Conservation (phyloP, 345 rosid genomes). For the Pugionium cornutum region DNA sequence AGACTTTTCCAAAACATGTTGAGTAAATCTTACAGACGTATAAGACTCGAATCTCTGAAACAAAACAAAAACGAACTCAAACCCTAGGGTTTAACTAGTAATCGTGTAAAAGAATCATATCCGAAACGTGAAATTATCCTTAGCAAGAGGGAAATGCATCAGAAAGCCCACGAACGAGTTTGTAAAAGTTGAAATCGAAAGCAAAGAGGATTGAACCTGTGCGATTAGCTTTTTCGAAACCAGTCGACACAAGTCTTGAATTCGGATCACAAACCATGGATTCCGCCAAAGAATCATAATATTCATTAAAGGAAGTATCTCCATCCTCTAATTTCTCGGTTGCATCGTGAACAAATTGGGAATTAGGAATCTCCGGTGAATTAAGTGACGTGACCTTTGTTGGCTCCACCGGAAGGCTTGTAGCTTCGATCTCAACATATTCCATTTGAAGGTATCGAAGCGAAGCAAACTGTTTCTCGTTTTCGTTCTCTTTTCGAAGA, state of each 20-base stretch:
- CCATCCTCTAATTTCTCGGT: constrained; percentile 42
- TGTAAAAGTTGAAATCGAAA: constrained; percentile 11
- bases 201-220: constrained; percentile 48
- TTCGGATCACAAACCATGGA: constrained; percentile 76
- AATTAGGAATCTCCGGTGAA: constrained; percentile 36
- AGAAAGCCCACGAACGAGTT: neutral
- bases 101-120: neutral
- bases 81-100: constrained; percentile 17
- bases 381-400: constrained; percentile 1
- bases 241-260: constrained; percentile 60
- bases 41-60: too few relatives aligned
- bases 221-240: constrained; percentile 51
- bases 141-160: neutral
- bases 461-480: neutral
- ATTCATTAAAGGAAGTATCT: constrained; percentile 44
- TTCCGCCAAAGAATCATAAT: constrained; percentile 48
- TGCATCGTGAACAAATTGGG: constrained; percentile 40
- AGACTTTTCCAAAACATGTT: too few relatives aligned
- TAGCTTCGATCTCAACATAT: constrained; percentile 35
- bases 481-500: neutral
- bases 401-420: constrained; percentile 25
- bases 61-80: neutral
- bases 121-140: neutral
- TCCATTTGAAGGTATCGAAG: constrained; percentile 45
- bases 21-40: too few relatives aligned